A percentile compares a stretch with the other conserved stretches of the same genome.
Evolutionary conservation across 768 basidiomycete genomes (phyloP).

Genomic region (Suillus bovinus): DNA sequence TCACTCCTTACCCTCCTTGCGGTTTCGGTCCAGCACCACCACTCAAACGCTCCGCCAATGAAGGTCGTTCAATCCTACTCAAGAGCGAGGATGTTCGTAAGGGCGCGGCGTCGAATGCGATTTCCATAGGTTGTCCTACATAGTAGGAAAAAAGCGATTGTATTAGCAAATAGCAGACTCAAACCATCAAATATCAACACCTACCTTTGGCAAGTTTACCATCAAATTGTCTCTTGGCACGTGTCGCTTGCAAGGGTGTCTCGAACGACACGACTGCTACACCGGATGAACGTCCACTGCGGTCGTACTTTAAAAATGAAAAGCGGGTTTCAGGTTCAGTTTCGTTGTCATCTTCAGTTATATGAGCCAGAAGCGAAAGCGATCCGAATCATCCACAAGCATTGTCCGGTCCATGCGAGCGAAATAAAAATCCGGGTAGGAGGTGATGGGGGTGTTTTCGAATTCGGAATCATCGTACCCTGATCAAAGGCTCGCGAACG

Average conservation of each 20-base stretch:
- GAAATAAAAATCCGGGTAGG: constrained; percentile 29
- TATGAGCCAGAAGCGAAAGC: constrained; percentile 45
- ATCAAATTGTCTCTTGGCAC: constrained; percentile 82
- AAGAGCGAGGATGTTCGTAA: constrained; percentile 60
- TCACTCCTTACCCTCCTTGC: constrained; percentile 17
- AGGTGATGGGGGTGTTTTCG: constrained; percentile 34
- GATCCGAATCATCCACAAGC: constrained; percentile 29
- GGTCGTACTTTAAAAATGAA: constrained; percentile 80
- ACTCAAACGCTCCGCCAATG: constrained; percentile 65
- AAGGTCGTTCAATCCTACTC: constrained; percentile 73
- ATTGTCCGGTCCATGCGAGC: constrained; percentile 30
- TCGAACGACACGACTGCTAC: constrained; percentile 80
- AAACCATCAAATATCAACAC: constrained; percentile 2
- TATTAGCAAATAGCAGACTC: constrained; percentile 7
- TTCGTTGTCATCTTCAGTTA: constrained; percentile 39
- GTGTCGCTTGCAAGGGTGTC: constrained; percentile 73
- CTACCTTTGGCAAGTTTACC: constrained; percentile 88
- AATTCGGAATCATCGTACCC: constrained; percentile 76
- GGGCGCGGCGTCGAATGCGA: constrained; percentile 56
- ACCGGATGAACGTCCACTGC: constrained; percentile 90
- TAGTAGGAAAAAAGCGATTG: not conserved
- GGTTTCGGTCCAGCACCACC: constrained; percentile 38
- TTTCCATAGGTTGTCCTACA: constrained; percentile 76
- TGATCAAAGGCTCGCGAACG: constrained; percentile 89
- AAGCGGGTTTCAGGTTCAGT: constrained; percentile 57